phyloP scores from a whole-genome alignment of 2,329 filamentous ascomycete species.

The Ascochyta lentis region DNA sequence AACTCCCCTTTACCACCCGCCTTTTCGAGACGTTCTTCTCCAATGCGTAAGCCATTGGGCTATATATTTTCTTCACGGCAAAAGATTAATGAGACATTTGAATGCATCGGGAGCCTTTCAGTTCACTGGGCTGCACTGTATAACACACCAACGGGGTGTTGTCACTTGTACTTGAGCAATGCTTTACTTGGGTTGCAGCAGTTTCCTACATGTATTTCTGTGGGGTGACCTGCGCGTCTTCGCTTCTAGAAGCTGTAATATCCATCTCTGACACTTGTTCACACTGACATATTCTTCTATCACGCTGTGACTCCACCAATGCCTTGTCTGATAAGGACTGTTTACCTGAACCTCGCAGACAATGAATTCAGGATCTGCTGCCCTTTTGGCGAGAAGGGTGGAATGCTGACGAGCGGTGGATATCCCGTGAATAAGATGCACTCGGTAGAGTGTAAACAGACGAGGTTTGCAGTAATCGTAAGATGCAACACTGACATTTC shows the following conservation, averaged over 20 bases:
- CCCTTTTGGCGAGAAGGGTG: neutral
- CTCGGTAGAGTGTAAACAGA: no score
- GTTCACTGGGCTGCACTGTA: neutral
- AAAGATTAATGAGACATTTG: neutral
- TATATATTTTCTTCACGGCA: neutral
- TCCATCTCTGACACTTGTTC: neutral
- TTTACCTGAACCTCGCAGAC: neutral
- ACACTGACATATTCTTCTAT: neutral
- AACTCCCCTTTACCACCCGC: no score
- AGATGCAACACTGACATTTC: no score
- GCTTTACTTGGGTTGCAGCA: neutral
- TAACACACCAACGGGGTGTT: neutral
- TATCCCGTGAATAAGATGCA: no score
- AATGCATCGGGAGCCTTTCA: neutral
- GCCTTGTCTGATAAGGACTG: neutral
- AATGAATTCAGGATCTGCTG: no score
- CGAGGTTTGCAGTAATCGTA: no score
- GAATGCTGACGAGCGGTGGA: no score
- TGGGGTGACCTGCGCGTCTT: neutral
- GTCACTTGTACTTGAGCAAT: constrained; percentile 1
- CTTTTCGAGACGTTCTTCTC: neutral
- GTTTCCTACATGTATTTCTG: neutral
- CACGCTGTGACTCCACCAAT: neutral
- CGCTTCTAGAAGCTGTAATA: constrained; percentile 9
- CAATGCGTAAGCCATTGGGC: neutral